Percentiles rank a stretch among this genome's conserved stretches.
phyloP scores from a whole-genome alignment of 1,284 basidiomycete genomes.

The Ganoderma lucidum region DNA sequence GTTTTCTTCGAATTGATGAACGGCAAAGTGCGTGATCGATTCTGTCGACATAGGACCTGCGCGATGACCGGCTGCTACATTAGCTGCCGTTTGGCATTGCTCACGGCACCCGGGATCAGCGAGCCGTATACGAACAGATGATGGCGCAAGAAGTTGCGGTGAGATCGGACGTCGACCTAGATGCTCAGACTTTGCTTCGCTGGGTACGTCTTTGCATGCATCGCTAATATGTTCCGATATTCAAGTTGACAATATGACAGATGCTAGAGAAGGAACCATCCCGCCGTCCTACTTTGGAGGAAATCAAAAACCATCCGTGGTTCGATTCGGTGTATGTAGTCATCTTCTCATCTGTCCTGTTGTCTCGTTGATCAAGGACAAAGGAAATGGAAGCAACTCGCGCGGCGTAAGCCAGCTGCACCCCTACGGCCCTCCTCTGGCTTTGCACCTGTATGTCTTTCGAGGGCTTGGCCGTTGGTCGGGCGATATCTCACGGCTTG shows the following conservation, averaged over 20 bases:
- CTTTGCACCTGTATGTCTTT: constrained; percentile 19
- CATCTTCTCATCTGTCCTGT: not conserved
- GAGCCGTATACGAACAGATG: constrained; percentile 20
- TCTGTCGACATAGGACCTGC: not conserved
- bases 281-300: constrained; percentile 29
- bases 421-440: constrained; percentile 8
- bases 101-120: constrained; percentile 11
- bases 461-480: not conserved
- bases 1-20: constrained; percentile 67
- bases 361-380: not conserved
- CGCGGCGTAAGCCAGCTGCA: constrained; percentile 9
- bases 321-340: constrained; percentile 32
- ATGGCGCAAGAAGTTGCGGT: constrained; percentile 14
- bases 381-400: constrained; percentile 25
- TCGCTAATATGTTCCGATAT: not conserved
- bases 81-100: constrained; percentile 35
- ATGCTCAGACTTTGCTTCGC: constrained; percentile 27
- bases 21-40: constrained; percentile 41
- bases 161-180: constrained; percentile 21
- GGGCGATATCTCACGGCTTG: not conserved
- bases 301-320: constrained; percentile 37
- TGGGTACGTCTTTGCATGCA: constrained; percentile 18
- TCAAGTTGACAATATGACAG: constrained; percentile 17
- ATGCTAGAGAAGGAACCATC: constrained; percentile 37
- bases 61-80: not conserved